Conservation (phyloP, 345 rosid genomes). For the Populus nigra region DNA sequence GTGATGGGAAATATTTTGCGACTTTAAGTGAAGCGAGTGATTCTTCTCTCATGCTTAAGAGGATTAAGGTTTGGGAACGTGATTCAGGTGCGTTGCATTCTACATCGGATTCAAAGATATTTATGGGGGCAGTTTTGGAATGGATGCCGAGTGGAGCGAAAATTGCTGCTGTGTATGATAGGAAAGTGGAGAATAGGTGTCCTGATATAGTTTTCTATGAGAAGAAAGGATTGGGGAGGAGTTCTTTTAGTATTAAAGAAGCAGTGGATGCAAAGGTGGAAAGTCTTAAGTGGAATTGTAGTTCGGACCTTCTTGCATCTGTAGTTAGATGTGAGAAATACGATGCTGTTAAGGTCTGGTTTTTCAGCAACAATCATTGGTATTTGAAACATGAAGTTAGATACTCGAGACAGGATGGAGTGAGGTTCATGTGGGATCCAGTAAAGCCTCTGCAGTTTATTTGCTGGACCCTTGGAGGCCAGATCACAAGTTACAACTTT, state of each 20-base stretch:
- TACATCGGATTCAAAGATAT: slow-evolving; percentile 61
- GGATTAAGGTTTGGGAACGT: slow-evolving; percentile 88
- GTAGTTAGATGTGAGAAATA: slow-evolving; percentile 57
- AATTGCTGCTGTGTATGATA: slow-evolving; percentile 70
- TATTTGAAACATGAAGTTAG: slow-evolving; percentile 83
- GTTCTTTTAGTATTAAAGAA: slow-evolving; percentile 59
- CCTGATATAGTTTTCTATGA: slow-evolving; percentile 74
- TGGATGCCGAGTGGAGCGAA: slow-evolving; percentile 99
- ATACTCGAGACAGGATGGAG: slow-evolving; percentile 55
- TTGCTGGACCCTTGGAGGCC: slow-evolving; percentile 81
- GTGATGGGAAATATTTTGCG: slow-evolving; percentile 88
- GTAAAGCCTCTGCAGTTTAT: slow-evolving; percentile 74
- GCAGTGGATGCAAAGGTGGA: slow-evolving; percentile 45
- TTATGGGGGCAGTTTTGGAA: slow-evolving; percentile 66
- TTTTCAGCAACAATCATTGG: slow-evolving; percentile 88
- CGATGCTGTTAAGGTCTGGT: slow-evolving; percentile 75
- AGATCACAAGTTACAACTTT: slow-evolving; percentile 60
- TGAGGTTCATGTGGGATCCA: slow-evolving; percentile 93
- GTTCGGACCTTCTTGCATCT: slow-evolving; percentile 82
- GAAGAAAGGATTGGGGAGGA: slow-evolving; percentile 85
- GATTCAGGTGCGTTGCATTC: slow-evolving; percentile 75
- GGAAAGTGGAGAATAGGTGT: slow-evolving; percentile 49
- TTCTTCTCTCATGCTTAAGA: slow-evolving; percentile 45
- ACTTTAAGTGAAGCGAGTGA: slow-evolving; percentile 44
- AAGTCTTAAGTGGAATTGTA: slow-evolving; percentile 82